Conservation (phyloP, 805 yeast species). For the Candida montana region DNA sequence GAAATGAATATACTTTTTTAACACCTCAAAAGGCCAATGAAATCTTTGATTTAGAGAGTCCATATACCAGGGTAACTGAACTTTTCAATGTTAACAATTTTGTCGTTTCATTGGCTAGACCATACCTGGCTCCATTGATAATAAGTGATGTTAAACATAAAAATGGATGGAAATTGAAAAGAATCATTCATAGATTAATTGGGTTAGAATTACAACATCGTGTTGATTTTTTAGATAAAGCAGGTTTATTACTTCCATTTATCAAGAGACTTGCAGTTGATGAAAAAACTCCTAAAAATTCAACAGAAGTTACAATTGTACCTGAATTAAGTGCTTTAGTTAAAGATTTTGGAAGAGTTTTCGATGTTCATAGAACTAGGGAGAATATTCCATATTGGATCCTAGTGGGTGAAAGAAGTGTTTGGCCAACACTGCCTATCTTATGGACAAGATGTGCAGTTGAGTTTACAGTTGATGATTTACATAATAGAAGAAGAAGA, state of each 20-base stretch:
- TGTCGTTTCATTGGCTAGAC: conserved; percentile 85
- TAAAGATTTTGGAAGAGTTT: conserved; percentile 25
- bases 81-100: conserved; percentile 93
- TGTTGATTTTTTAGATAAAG: conserved; percentile 68
- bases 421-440: conserved; percentile 86
- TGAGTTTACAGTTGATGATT: conserved; percentile 82
- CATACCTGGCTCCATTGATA: conserved; percentile 86
- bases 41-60: conserved; percentile 47
- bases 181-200: conserved; percentile 33
- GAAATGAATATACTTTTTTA: conserved; percentile 27
- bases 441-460: conserved; percentile 85
- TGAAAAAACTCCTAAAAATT: conserved; percentile 75
- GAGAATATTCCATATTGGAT: conserved; percentile 91
- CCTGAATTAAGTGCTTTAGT: conserved; percentile 70
- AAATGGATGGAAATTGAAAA: conserved; percentile 35
- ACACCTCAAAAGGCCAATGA: conserved; percentile 44
- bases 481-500: conserved; percentile 38
- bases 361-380: conserved; percentile 65
- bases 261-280: conserved; percentile 77
- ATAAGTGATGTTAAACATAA: conserved; percentile 77
- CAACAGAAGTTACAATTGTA: conserved; percentile 84
- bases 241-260: conserved; percentile 67
- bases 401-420: conserved; percentile 82
- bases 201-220: conserved; percentile 80
- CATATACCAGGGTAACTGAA: conserved; percentile 85